Evolutionary conservation across 805 yeast genomes (phyloP).

Genomic region (Ogataea pini): DNA sequence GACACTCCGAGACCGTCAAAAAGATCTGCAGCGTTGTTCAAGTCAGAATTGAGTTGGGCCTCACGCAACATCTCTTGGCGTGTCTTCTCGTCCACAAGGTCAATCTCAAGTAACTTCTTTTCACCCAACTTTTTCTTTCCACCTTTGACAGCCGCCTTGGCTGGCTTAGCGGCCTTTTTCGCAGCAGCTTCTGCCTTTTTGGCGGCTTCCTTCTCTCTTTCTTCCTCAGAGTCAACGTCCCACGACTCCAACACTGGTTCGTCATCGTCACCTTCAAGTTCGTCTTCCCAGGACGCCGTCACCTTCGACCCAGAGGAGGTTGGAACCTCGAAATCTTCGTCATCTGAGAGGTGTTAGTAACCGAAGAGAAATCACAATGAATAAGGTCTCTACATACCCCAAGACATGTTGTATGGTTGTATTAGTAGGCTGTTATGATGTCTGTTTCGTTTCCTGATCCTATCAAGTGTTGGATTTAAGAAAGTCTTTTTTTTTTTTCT

Average conservation of each 20-base stretch:
- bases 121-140: conserved; percentile 45
- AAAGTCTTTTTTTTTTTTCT: conserved; percentile 4
- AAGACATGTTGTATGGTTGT: conserved; percentile 22
- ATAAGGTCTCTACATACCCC: too few species aligned
- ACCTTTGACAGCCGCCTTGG: conserved; percentile 45
- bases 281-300: conserved; percentile 81
- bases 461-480: neutral
- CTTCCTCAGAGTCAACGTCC: conserved; percentile 82
- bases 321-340: conserved; percentile 84
- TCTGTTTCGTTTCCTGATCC: neutral
- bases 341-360: conserved; percentile 49
- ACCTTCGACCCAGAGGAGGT: conserved; percentile 41
- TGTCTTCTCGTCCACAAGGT: conserved; percentile 70
- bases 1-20: conserved; percentile 73
- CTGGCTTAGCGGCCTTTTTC: conserved; percentile 36
- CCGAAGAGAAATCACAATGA: too few species aligned
- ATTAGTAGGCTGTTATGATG: neutral
- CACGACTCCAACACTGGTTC: conserved; percentile 84
- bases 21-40: conserved; percentile 89
- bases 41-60: conserved; percentile 83
- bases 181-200: conserved; percentile 30
- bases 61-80: conserved; percentile 70
- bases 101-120: conserved; percentile 54
- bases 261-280: conserved; percentile 55
- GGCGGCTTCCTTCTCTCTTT: conserved; percentile 37